phyloP scores from a whole-genome alignment of 2,329 filamentous ascomycete species.

The Xylaria sp. region DNA sequence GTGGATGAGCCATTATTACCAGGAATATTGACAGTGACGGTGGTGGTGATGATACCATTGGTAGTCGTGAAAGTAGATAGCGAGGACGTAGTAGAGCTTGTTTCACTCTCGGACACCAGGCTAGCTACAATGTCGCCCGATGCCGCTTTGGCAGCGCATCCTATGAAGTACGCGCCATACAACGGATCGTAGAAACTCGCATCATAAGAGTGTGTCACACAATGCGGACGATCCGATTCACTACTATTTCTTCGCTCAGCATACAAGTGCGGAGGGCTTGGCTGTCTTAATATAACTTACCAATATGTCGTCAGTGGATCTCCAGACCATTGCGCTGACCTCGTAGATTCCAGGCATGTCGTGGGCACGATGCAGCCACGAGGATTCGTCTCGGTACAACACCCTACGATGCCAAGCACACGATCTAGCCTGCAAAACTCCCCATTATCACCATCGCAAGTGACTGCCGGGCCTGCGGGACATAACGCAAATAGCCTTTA shows the following conservation, averaged over 20 bases:
- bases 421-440: slow-evolving; percentile 42
- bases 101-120: slow-evolving; percentile 18
- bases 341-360: slow-evolving; percentile 45
- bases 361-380: slow-evolving; percentile 46
- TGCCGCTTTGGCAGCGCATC: slow-evolving; percentile 43
- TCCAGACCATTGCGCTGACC: slow-evolving; percentile 32
- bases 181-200: slow-evolving; percentile 45
- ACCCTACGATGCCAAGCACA: slow-evolving; percentile 42
- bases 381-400: slow-evolving; percentile 43
- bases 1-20: slow-evolving; percentile 36
- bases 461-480: slow-evolving; percentile 42
- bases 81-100: slow-evolving; percentile 14
- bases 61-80: slow-evolving; percentile 30
- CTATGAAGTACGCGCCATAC: slow-evolving; percentile 45
- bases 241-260: slow-evolving; percentile 42
- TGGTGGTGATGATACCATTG: slow-evolving; percentile 35
- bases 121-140: slow-evolving; percentile 44
- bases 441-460: slow-evolving; percentile 41
- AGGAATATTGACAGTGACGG: slow-evolving; percentile 39
- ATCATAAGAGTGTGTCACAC: slow-evolving; percentile 48
- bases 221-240: slow-evolving; percentile 42
- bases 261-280: not conserved
- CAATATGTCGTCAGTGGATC: slow-evolving; percentile 43
- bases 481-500: slow-evolving; percentile 4
- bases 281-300: slow-evolving; percentile 38